These are phyloP conservation scores for Pyrus hybrid DNA, from an alignment of 331 rosid species.

Conservation along the genomic window DNA sequence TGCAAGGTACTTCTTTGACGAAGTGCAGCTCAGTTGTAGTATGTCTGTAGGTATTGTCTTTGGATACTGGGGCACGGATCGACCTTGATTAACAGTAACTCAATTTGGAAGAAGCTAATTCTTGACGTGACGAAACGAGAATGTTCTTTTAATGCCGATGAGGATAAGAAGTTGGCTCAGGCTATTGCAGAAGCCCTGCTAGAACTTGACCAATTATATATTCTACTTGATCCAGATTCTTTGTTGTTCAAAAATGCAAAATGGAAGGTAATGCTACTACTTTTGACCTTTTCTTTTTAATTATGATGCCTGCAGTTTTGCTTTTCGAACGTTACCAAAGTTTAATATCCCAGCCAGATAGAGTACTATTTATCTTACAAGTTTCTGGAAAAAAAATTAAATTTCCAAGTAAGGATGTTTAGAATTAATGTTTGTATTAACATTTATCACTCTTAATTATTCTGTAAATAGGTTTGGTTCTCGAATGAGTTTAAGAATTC, in stretches of 20 bases:
- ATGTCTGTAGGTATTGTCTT: slow-evolving; percentile 35
- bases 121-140: slow-evolving; percentile 25
- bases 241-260: slow-evolving; percentile 26
- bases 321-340: too few species aligned
- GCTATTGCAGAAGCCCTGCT: slow-evolving; percentile 12
- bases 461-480: not conserved
- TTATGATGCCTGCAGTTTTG: too few species aligned
- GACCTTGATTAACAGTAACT: slow-evolving; percentile 29
- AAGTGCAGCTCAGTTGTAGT: too few species aligned
- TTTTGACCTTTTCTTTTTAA: not conserved
- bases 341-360: too few species aligned
- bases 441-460: too few species aligned
- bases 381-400: not conserved
- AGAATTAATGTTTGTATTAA: not conserved
- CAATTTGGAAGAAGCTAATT: slow-evolving; percentile 39
- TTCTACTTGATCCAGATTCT: slow-evolving; percentile 23
- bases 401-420: too few species aligned
- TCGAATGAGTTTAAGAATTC: slow-evolving; percentile 15
- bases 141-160: slow-evolving; percentile 33
- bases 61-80: slow-evolving; percentile 44
- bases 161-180: slow-evolving; percentile 22
- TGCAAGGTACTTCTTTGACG: slow-evolving; percentile 32
- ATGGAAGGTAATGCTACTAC: slow-evolving; percentile 32
- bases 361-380: not conserved
- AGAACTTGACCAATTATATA: slow-evolving; percentile 31